These are phyloP conservation scores for Paraphaeosphaeria sporulosa DNA, from an alignment of 2,329 filamentous ascomycete species.

Conservation along the genomic window DNA sequence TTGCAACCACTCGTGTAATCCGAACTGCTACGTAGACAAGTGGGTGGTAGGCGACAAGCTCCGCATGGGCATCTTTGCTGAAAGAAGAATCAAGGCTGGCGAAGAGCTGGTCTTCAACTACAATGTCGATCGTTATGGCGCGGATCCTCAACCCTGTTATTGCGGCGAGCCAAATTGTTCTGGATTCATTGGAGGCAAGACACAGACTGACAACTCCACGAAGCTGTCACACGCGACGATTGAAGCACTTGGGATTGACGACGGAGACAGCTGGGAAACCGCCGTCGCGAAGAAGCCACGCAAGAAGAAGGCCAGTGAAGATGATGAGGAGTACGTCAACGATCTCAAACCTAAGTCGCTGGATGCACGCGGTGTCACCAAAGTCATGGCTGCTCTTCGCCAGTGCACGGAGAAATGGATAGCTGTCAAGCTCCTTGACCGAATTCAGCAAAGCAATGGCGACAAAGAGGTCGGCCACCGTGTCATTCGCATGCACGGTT, in stretches of 20 bases:
- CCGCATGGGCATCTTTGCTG: conserved; percentile 98
- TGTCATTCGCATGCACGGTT: conserved; percentile 96
- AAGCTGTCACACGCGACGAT: conserved; percentile 89
- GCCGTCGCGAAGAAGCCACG: conserved; percentile 87
- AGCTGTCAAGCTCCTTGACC: conserved; percentile 88
- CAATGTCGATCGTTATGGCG: conserved; percentile 97
- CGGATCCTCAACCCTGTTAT: conserved; percentile 95
- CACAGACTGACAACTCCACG: conserved; percentile 92
- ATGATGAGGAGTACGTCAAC: conserved; percentile 95
- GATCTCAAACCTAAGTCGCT: conserved; percentile 81
- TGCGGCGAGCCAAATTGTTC: conserved; percentile 94
- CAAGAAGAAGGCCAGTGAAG: conserved; percentile 90
- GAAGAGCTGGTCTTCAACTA: conserved; percentile 99
- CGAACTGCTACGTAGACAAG: conserved; percentile 99
- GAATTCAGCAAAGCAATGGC: conserved; percentile 86
- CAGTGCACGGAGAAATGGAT: conserved; percentile 99
- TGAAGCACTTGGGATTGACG: conserved; percentile 94
- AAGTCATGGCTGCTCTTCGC: conserved; percentile 95
- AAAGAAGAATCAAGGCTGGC: conserved; percentile 81
- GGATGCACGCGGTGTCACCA: conserved; percentile 83
- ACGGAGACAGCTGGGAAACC: conserved; percentile 90
- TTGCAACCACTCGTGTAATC: conserved; percentile 98
- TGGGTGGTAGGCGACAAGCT: conserved; percentile 98
- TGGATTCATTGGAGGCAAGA: conserved; percentile 96
- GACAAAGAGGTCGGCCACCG: conserved; percentile 85